phyloP scores from a whole-genome alignment of 768 basidiomycete species.

The Trametes cinnabarina region DNA sequence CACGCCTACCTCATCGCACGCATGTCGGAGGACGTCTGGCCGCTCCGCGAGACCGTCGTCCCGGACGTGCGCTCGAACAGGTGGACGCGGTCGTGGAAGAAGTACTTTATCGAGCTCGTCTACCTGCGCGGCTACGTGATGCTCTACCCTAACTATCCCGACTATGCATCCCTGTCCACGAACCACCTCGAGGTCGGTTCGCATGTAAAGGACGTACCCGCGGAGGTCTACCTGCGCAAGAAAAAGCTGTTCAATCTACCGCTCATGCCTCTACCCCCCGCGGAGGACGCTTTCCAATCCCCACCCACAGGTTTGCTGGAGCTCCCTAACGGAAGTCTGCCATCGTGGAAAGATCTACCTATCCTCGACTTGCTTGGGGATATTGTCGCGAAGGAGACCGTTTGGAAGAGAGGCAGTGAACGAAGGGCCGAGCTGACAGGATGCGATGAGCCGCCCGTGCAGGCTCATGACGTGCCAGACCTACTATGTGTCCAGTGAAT shows the following conservation, averaged over 20 bases:
- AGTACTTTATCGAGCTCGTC: constrained; percentile 83
- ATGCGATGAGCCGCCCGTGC: constrained; percentile 13
- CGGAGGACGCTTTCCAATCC: constrained; percentile 10
- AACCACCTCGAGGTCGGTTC: constrained; percentile 86
- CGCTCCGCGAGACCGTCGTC: constrained; percentile 49
- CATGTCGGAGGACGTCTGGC: constrained; percentile 51
- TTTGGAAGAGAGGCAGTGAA: constrained; percentile 34
- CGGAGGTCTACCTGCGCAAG: constrained; percentile 49
- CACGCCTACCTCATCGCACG: constrained; percentile 73
- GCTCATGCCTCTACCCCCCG: constrained; percentile 51
- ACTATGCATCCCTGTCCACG: constrained; percentile 77
- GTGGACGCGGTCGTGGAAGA: constrained; percentile 86
- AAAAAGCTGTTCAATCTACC: constrained; percentile 67
- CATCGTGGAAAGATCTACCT: constrained; percentile 56
- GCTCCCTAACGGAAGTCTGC: constrained; percentile 53
- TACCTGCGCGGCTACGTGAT: constrained; percentile 82
- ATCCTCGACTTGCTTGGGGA: constrained; percentile 54
- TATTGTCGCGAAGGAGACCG: constrained; percentile 34
- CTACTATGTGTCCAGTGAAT: constrained; percentile 23
- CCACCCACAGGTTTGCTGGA: constrained; percentile 46
- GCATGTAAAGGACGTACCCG: constrained; percentile 63
- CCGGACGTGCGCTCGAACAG: constrained; percentile 75
- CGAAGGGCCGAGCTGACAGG: constrained; percentile 27
- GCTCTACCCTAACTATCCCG: constrained; percentile 83
- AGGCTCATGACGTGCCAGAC: constrained; percentile 20